A percentile compares a stretch with the other conserved stretches of the same genome.
phyloP scores from a whole-genome alignment of 1,284 basidiomycete genomes.

The Pseudozyma hubeiensis region DNA sequence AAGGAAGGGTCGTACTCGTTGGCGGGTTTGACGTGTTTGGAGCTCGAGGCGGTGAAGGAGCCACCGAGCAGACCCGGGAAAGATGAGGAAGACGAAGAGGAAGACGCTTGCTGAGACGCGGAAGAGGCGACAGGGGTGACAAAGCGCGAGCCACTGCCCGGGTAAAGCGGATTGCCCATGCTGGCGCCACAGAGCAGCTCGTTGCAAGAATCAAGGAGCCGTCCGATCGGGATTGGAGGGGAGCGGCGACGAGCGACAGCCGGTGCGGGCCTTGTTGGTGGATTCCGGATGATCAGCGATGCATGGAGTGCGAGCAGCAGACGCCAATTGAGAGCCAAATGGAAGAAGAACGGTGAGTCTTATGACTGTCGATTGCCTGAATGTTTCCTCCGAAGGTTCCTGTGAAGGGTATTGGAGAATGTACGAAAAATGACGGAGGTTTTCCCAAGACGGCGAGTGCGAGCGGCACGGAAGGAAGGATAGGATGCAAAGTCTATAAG shows the following conservation, averaged over 20 bases:
- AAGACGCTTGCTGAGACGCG: neutral
- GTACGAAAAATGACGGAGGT: too few species aligned
- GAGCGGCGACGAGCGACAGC: neutral
- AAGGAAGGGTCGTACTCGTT: constrained; percentile 60
- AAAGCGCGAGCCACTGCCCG: constrained; percentile 74
- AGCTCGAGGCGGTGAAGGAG: constrained; percentile 86
- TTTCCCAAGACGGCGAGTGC: neutral
- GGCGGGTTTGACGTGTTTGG: constrained; percentile 75
- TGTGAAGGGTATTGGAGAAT: too few species aligned
- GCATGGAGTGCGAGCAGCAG: neutral
- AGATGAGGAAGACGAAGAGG: constrained; percentile 10
- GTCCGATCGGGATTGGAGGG: neutral
- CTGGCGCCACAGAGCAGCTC: neutral
- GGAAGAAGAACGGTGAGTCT: too few species aligned
- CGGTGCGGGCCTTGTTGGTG: neutral
- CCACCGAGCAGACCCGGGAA: constrained; percentile 70
- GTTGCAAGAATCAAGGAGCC: neutral
- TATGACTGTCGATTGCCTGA: too few species aligned
- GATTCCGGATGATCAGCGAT: neutral
- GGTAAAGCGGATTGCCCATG: constrained; percentile 34
- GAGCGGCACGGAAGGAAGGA: neutral
- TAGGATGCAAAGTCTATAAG: too few species aligned
- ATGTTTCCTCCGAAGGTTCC: too few species aligned
- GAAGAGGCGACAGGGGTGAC: constrained; percentile 59
- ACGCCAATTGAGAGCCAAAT: neutral